A percentile compares a stretch with the other conserved stretches of the same genome.
These are phyloP conservation scores for Colletotrichum acutatum DNA, from an alignment of 2,329 filamentous ascomycete genomes.

Conservation along the genomic window DNA sequence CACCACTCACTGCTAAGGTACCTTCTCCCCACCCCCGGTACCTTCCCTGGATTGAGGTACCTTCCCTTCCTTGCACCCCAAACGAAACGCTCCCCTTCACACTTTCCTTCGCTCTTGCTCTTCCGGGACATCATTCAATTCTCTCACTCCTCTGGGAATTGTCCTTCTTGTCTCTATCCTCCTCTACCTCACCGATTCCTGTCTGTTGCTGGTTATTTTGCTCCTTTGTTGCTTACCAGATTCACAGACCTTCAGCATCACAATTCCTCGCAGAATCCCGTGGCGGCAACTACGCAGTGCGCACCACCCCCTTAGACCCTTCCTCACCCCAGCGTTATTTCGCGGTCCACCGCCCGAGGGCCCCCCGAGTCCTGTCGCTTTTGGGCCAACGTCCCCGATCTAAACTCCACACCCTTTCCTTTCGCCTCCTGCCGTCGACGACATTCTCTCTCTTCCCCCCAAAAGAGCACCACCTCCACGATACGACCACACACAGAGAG, in stretches of 20 bases:
- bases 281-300: slow-evolving; percentile 18
- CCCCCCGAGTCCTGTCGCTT: slow-evolving; percentile 33
- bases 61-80: slow-evolving; percentile 28
- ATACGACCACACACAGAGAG: slow-evolving; percentile 13
- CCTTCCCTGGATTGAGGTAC: slow-evolving; percentile 7
- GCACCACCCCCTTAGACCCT: slow-evolving; percentile 29
- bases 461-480: slow-evolving; percentile 32
- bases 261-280: slow-evolving; percentile 1
- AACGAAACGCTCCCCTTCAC: slow-evolving; percentile 30
- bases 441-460: slow-evolving; percentile 32
- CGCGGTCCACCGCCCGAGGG: slow-evolving; percentile 33
- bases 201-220: not conserved
- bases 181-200: not conserved
- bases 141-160: slow-evolving; percentile 4
- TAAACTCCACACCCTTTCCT: slow-evolving; percentile 35
- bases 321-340: slow-evolving; percentile 33
- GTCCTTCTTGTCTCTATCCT: not conserved
- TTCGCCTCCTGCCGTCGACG: slow-evolving; percentile 34
- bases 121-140: slow-evolving; percentile 13
- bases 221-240: not conserved
- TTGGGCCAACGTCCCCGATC: slow-evolving; percentile 35
- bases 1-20: not conserved
- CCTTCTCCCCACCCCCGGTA: slow-evolving; percentile 3
- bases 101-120: slow-evolving; percentile 7
- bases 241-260: not conserved